Percentiles rank a stretch among this genome's conserved stretches.
Evolutionary conservation across 2,329 filamentous ascomycete genomes (phyloP).

Genomic region (Botrytis porri): DNA sequence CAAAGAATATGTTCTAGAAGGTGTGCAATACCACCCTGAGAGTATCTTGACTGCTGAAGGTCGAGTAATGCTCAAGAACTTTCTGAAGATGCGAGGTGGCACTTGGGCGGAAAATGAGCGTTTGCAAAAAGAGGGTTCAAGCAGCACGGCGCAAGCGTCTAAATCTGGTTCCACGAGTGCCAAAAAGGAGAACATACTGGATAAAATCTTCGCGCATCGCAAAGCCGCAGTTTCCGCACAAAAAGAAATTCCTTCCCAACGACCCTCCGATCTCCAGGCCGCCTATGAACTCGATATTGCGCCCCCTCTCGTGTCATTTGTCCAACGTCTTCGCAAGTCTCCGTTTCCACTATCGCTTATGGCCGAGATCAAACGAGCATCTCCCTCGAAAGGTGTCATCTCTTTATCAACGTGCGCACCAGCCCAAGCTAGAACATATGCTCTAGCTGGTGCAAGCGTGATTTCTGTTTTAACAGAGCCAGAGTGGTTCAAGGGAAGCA

Average conservation of each 20-base stretch:
- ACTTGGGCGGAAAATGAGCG: slow-evolving; percentile 82
- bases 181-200: slow-evolving; percentile 81
- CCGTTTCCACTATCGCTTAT: slow-evolving; percentile 88
- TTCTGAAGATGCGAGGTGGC: slow-evolving; percentile 80
- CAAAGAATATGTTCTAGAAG: slow-evolving; percentile 87
- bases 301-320: slow-evolving; percentile 78
- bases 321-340: slow-evolving; percentile 74
- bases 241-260: slow-evolving; percentile 79
- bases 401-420: slow-evolving; percentile 84
- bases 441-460: slow-evolving; percentile 88
- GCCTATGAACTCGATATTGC: slow-evolving; percentile 81
- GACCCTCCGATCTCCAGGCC: slow-evolving; percentile 79
- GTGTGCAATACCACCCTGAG: slow-evolving; percentile 96
- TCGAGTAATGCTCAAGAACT: slow-evolving; percentile 87
- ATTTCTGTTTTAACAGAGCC: slow-evolving; percentile 99
- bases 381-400: slow-evolving; percentile 94
- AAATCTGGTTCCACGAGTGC: slow-evolving; percentile 32
- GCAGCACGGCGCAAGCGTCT: slow-evolving; percentile 30
- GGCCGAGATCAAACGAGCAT: slow-evolving; percentile 96
- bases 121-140: slow-evolving; percentile 46
- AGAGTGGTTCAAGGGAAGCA: slow-evolving; percentile 98
- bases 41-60: slow-evolving; percentile 92
- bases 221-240: slow-evolving; percentile 73
- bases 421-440: slow-evolving; percentile 86
- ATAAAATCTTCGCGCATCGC: slow-evolving; percentile 84